Conservation (phyloP, 176 grass and related monocot species). For the Coix lacrymajobi region DNA sequence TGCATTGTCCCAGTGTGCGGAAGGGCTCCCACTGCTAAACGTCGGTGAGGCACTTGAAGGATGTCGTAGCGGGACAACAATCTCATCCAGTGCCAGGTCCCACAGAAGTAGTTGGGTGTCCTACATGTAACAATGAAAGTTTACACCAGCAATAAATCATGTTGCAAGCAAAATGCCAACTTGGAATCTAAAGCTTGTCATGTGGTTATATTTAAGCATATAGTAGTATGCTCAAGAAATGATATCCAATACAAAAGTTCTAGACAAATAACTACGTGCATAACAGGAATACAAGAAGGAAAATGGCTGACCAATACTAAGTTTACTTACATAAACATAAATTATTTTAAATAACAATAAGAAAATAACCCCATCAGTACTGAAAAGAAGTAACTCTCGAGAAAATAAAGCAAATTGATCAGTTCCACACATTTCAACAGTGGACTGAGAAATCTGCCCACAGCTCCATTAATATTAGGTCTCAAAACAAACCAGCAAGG, state of each 20-base stretch:
- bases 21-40: slow-evolving; percentile 66
- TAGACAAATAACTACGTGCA: background rate
- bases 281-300: background rate
- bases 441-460: background rate
- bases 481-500: background rate
- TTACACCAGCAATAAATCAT: background rate
- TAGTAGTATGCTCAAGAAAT: background rate
- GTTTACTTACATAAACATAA: background rate
- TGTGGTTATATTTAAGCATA: background rate
- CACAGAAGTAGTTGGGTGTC: slow-evolving; percentile 85
- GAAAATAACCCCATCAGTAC: background rate
- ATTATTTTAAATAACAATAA: background rate
- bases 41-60: slow-evolving; percentile 72
- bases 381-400: background rate
- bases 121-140: slow-evolving; percentile 29
- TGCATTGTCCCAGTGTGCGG: slow-evolving; percentile 78
- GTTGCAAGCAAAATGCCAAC: background rate
- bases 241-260: background rate
- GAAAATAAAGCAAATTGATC: background rate
- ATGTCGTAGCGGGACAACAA: slow-evolving; percentile 74
- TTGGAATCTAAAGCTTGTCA: background rate
- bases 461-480: background rate
- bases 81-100: slow-evolving; percentile 92
- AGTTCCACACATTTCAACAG: background rate
- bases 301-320: background rate